Evolutionary conservation across 148 eudicot species (phyloP).

Genomic region (Chenopodium berlandieri): DNA sequence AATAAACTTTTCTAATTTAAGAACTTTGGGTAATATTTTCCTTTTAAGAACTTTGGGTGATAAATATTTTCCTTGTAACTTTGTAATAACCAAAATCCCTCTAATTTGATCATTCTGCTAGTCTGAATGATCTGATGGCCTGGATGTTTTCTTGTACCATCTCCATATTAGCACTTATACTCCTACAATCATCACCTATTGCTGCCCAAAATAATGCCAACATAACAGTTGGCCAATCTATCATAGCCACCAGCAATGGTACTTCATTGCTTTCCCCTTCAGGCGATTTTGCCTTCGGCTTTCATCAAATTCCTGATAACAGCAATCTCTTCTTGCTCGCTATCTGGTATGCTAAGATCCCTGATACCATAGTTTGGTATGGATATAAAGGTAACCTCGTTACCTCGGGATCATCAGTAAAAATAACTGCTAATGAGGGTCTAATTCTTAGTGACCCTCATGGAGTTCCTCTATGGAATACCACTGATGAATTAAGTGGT

Average conservation of each 20-base stretch:
- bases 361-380: slow-evolving; percentile 53
- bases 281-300: not conserved
- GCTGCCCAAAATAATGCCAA: not conserved
- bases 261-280: not conserved
- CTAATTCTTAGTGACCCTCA: slow-evolving; percentile 42
- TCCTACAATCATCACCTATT: not conserved
- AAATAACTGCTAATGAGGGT: slow-evolving; percentile 32
- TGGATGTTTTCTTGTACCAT: not conserved
- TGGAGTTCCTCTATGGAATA: slow-evolving; percentile 35
- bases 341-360: slow-evolving; percentile 56
- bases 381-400: slow-evolving; percentile 34
- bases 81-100: no score
- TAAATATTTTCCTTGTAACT: no score
- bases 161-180: not conserved
- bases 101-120: no score
- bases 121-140: not conserved
- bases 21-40: no score
- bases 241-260: not conserved
- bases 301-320: not conserved
- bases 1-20: no score
- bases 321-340: slow-evolving; percentile 30
- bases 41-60: no score
- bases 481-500: not conserved
- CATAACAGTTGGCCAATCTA: not conserved
- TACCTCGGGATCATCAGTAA: slow-evolving; percentile 35